These are phyloP conservation scores for Kazachstania bromeliacearum DNA, from an alignment of 805 yeast species.

Conservation along the genomic window DNA sequence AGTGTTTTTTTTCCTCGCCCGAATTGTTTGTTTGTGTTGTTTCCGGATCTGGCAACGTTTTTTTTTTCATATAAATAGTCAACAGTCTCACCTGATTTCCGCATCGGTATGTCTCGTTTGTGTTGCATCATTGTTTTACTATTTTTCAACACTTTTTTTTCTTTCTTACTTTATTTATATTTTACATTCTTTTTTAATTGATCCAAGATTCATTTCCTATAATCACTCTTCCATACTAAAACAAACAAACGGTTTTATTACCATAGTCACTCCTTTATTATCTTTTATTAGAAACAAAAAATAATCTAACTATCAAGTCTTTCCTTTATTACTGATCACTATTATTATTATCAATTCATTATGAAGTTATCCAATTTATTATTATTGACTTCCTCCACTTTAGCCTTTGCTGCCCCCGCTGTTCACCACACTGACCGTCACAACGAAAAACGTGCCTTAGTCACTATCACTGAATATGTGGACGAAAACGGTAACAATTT, in stretches of 20 bases:
- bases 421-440: constrained; percentile 18
- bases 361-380: constrained; percentile 21
- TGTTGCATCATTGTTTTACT: neutral
- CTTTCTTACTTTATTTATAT: neutral
- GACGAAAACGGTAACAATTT: constrained; percentile 25
- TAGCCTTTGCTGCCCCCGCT: constrained; percentile 25
- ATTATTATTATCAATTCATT: neutral
- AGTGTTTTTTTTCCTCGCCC: neutral
- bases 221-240: no score
- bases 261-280: constrained; percentile 4
- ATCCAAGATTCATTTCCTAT: no score
- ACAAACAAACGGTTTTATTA: neutral
- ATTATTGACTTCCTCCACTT: constrained; percentile 17
- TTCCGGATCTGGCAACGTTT: no score
- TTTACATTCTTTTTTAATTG: neutral
- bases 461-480: constrained; percentile 28
- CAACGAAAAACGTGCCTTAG: constrained; percentile 24
- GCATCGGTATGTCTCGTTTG: neutral
- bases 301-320: constrained; percentile 2
- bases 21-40: no score
- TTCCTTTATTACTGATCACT: neutral
- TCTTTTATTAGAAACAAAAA: neutral
- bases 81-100: neutral
- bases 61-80: neutral
- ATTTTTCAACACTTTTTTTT: neutral